phyloP scores from a whole-genome alignment of 805 yeast genomes.

The Candida sonorensis region DNA sequence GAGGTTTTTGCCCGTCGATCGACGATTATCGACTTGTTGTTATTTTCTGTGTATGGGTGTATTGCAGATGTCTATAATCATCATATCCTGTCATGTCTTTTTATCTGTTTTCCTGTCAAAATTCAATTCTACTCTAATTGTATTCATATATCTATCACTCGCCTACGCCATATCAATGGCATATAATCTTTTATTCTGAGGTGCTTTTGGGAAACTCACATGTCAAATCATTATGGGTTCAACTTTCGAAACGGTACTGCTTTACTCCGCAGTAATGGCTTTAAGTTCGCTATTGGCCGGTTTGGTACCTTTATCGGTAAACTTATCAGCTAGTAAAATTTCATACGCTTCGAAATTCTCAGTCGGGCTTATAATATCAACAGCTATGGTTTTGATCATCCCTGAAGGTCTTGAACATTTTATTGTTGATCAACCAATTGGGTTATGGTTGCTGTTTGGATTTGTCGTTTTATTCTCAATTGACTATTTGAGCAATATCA shows the following conservation, averaged over 20 bases:
- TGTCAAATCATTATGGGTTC: constrained; percentile 3
- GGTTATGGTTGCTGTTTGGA: constrained; percentile 46
- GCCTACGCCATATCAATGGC: too few relatives aligned
- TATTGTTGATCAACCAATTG: constrained; percentile 28
- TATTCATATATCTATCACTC: too few relatives aligned
- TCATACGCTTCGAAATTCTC: constrained; percentile 43
- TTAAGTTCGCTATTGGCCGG: constrained; percentile 25
- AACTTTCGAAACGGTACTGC: constrained; percentile 9
- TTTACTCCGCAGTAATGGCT: constrained; percentile 19
- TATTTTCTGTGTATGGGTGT: too few relatives aligned
- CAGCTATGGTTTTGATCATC: constrained; percentile 50
- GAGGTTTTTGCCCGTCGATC: too few relatives aligned
- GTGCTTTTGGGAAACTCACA: too few relatives aligned
- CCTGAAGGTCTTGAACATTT: constrained; percentile 56
- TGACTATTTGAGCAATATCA: constrained; percentile 27
- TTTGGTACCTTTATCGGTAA: constrained; percentile 19
- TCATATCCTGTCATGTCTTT: too few relatives aligned
- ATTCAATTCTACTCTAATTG: too few relatives aligned
- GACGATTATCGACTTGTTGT: too few relatives aligned
- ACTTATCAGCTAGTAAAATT: constrained; percentile 23
- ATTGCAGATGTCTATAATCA: too few relatives aligned
- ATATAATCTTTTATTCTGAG: too few relatives aligned
- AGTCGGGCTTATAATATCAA: constrained; percentile 54
- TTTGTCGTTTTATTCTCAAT: constrained; percentile 46
- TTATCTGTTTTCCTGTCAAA: too few relatives aligned